These are phyloP conservation scores for Colletotrichum gigasporum DNA, from an alignment of 2,329 filamentous ascomycete species.

Conservation along the genomic window DNA sequence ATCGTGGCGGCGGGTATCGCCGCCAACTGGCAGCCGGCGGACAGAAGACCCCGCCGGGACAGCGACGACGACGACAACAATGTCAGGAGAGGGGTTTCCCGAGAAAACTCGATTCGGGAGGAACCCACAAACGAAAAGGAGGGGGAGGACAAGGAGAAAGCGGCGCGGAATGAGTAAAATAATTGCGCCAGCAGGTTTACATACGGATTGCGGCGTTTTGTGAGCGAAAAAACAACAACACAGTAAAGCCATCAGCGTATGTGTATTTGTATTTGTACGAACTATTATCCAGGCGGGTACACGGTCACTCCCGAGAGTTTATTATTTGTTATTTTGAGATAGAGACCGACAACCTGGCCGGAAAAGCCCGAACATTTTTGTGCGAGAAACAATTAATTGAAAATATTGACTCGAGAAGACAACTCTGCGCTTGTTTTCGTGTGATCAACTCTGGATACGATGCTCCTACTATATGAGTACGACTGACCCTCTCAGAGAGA, in stretches of 20 bases:
- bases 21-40: constrained; percentile 79
- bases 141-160: constrained; percentile 21
- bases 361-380: neutral
- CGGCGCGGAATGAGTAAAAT: constrained; percentile 23
- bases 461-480: no score
- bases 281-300: neutral
- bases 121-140: constrained; percentile 17
- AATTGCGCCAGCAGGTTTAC: constrained; percentile 3
- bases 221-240: constrained; percentile 3
- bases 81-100: constrained; percentile 19
- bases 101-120: constrained; percentile 26
- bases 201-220: constrained; percentile 17
- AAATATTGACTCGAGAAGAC: neutral
- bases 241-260: constrained; percentile 1
- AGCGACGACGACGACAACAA: constrained; percentile 43
- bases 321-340: neutral
- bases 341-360: neutral
- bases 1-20: constrained; percentile 81
- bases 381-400: neutral
- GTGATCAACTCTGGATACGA: no score
- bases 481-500: no score
- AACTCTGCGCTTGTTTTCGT: no score
- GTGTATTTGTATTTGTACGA: constrained; percentile 1
- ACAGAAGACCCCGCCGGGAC: constrained; percentile 51
- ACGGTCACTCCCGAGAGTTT: neutral